Base-by-base conservation (phyloP, 2,329 filamentous ascomycete species). In the Botrytis porri region DNA sequence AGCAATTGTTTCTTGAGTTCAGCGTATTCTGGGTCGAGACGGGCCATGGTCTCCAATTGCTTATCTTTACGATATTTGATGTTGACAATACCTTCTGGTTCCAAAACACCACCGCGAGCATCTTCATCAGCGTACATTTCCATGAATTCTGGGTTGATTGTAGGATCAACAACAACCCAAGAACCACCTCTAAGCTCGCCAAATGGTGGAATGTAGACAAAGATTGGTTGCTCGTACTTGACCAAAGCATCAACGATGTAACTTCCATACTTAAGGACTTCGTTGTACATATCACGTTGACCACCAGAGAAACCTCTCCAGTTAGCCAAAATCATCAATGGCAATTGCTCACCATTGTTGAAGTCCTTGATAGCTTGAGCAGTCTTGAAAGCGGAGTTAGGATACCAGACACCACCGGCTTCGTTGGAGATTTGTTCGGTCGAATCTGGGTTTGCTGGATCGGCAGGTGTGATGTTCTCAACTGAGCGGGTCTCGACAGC, bases 271-370 rank as follows among this genome's bases (percentile, higher is more conserved):
- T 99, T 99, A 84, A 99, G 90, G 25, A 99, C 96, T 85, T 99
- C 96, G 86, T 98, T 98, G 90, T 97, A 99, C 96, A 99, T 99
- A 85, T 99, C 96, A 79, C 95, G 94, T 85, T 99, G 96, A 77
- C 96, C 96, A 86, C 96, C 96, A 78, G 96, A 99, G 93, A 99
- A 99, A 87, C 96, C 96, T 90, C 96, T 92, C 96, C 96, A 99
- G 88, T 99, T 99, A 84, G 96, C 96, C 76, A 99, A 90, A 82
- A 99, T 99, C 94, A 99, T 98, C 77, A 99, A 86, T 73, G 96
- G 96, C 81, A 99, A 88, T 86, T 99, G 96, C 85, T 99, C 96
- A 82, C 96, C 96, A 77, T 97, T 90, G 89, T 99, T 99, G 89
- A 99, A 99, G 86, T 99, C 96, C 80, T 92, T 94, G 85, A 99